Percentiles rank a stretch among this genome's conserved stretches.
phyloP scores from a whole-genome alignment of 2,329 filamentous ascomycete species.

The Aspergillus fischeri region DNA sequence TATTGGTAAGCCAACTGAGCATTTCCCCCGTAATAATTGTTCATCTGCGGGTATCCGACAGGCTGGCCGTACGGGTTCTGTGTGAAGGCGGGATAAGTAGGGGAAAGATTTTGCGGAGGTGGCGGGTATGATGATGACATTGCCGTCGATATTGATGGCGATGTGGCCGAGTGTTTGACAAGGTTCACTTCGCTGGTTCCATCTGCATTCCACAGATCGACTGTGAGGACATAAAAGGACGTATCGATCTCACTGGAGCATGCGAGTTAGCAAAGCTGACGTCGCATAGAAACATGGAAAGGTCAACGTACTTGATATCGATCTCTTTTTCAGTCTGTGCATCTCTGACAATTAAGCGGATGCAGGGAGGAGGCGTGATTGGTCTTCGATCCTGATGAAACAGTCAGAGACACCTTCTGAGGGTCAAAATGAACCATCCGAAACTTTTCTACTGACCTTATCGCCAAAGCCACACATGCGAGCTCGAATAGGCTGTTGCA shows the following conservation, averaged over 20 bases:
- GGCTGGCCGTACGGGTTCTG: conserved; percentile 40
- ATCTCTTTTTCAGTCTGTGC: conserved; percentile 71
- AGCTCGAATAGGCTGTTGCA: conserved; percentile 87
- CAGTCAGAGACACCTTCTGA: neutral
- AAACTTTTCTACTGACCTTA: conserved; percentile 59
- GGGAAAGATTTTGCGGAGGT: conserved; percentile 35
- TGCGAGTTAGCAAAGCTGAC: conserved; percentile 10
- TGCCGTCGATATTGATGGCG: conserved; percentile 76
- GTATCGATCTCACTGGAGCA: conserved; percentile 62
- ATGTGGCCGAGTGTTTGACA: conserved; percentile 60
- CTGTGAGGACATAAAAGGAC: conserved; percentile 64
- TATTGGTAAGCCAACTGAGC: conserved; percentile 34
- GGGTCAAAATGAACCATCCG: neutral
- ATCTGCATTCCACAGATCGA: conserved; percentile 64
- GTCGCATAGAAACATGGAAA: neutral
- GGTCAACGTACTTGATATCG: conserved; percentile 66
- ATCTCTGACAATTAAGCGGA: conserved; percentile 76
- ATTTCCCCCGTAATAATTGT: conserved; percentile 33
- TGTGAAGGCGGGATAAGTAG: conserved; percentile 34
- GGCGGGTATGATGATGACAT: conserved; percentile 71
- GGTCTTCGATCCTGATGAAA: conserved; percentile 74
- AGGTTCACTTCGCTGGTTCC: conserved; percentile 63
- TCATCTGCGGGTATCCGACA: conserved; percentile 34
- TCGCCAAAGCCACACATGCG: conserved; percentile 99
- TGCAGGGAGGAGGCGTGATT: conserved; percentile 92